A percentile compares a stretch with the other conserved stretches of the same genome.
Evolutionary conservation across 331 rosid species (phyloP).

Genomic region (Telfairia occidentalis): DNA sequence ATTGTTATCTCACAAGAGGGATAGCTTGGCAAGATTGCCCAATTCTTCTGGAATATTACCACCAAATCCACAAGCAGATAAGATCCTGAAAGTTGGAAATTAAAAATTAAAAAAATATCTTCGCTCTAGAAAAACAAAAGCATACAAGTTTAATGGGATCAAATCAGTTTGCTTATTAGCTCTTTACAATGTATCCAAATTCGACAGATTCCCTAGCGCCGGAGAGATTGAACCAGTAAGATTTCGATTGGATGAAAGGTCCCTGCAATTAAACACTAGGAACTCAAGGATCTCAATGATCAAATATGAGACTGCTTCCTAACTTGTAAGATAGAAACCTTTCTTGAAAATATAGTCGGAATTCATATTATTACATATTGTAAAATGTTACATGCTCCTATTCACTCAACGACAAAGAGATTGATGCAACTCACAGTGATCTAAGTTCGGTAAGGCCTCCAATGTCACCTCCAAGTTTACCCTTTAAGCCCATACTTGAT

Average conservation of each 20-base stretch:
- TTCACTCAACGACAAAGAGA: not conserved
- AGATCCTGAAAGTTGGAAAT: constrained; percentile 41
- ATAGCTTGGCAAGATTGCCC: constrained; percentile 54
- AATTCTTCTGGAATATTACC: constrained; percentile 69
- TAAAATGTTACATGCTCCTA: constrained; percentile 3
- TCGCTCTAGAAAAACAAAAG: not conserved
- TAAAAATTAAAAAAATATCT: not conserved
- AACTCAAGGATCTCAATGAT: constrained; percentile 7
- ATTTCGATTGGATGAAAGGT: constrained; percentile 49
- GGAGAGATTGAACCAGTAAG: constrained; percentile 54
- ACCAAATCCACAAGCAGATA: constrained; percentile 75
- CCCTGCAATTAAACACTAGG: constrained; percentile 44
- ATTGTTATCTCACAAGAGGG: constrained; percentile 54
- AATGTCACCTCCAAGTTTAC: constrained; percentile 58
- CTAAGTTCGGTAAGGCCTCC: constrained; percentile 56
- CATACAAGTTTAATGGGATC: not conserved
- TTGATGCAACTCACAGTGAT: constrained; percentile 48
- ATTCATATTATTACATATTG: constrained; percentile 2
- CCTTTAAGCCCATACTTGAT: constrained; percentile 54
- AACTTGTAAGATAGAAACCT: not conserved
- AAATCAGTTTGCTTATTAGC: constrained; percentile 12
- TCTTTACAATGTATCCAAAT: constrained; percentile 54
- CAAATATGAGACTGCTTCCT: not conserved
- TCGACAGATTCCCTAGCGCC: constrained; percentile 38
- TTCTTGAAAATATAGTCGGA: not conserved